Evolutionary conservation across 106 monocot species (phyloP).

Genomic region (Alisma plantagoaquatica): DNA sequence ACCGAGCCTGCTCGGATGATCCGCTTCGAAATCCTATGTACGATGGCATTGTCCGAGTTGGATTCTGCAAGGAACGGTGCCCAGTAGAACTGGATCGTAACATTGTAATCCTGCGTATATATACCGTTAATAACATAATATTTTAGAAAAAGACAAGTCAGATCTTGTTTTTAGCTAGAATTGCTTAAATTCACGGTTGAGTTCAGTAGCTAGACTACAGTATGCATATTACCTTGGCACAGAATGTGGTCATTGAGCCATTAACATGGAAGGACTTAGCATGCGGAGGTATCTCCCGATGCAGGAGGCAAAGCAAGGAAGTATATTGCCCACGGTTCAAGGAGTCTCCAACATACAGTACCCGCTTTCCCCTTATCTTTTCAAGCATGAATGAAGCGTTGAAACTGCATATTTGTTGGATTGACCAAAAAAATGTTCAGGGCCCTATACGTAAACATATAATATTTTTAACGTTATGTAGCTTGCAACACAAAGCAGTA

Average conservation of each 20-base stretch:
- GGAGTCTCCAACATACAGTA: slow-evolving; percentile 12
- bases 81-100: slow-evolving; percentile 89
- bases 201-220: too few relatives aligned
- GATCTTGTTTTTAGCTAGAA: too few relatives aligned
- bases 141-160: too few relatives aligned
- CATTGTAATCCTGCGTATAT: slow-evolving; percentile 79
- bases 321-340: slow-evolving; percentile 2
- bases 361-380: not conserved
- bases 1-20: slow-evolving; percentile 59
- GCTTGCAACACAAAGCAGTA: too few relatives aligned
- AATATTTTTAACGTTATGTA: too few relatives aligned
- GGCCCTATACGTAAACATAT: too few relatives aligned
- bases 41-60: slow-evolving; percentile 69
- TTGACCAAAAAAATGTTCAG: too few relatives aligned
- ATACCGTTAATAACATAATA: too few relatives aligned
- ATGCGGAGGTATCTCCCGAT: slow-evolving; percentile 32
- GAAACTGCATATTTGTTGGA: not conserved
- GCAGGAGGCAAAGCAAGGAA: slow-evolving; percentile 53
- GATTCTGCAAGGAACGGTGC: slow-evolving; percentile 90
- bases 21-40: slow-evolving; percentile 61
- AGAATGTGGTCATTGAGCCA: slow-evolving; percentile 43
- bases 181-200: too few relatives aligned
- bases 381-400: slow-evolving; percentile 9
- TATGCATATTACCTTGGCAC: slow-evolving; percentile 51
- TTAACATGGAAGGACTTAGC: slow-evolving; percentile 43